These are phyloP conservation scores for Jaapia argillacea DNA, from an alignment of 768 basidiomycete species.

Conservation along the genomic window DNA sequence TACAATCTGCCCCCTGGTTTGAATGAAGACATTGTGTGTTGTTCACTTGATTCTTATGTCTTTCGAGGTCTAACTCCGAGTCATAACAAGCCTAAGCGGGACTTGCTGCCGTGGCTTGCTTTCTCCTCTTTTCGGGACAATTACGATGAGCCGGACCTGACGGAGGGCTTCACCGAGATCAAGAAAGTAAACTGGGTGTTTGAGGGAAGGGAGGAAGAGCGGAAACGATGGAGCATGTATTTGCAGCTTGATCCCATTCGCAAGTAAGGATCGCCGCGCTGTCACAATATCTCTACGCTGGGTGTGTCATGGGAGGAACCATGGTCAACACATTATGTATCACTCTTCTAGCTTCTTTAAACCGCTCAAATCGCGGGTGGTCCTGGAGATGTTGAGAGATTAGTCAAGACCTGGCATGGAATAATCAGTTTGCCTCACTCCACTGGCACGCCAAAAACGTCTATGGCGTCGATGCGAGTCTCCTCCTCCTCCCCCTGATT, in stretches of 20 bases:
- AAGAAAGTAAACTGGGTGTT: slow-evolving; percentile 75
- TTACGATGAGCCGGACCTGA: slow-evolving; percentile 53
- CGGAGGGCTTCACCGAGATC: slow-evolving; percentile 75
- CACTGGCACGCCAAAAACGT: slow-evolving; percentile 48
- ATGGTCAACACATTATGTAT: too few species aligned
- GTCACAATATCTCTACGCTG: too few species aligned
- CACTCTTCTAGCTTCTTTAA: slow-evolving; percentile 15
- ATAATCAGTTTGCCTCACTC: slow-evolving; percentile 31
- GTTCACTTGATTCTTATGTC: neutral
- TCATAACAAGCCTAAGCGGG: slow-evolving; percentile 17
- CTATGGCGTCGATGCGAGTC: slow-evolving; percentile 59
- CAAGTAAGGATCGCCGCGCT: too few species aligned
- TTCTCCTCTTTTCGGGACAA: slow-evolving; percentile 46
- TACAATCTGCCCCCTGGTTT: slow-evolving; percentile 46
- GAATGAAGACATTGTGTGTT: too few species aligned
- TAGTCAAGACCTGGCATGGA: neutral
- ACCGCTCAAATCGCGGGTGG: slow-evolving; percentile 4
- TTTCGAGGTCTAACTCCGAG: neutral
- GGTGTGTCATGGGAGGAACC: too few species aligned
- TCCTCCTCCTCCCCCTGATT: slow-evolving; percentile 57
- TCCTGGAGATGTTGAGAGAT: neutral
- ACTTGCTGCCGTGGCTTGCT: slow-evolving; percentile 47
- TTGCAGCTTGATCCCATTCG: slow-evolving; percentile 71
- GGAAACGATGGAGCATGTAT: slow-evolving; percentile 74
- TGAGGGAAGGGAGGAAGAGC: slow-evolving; percentile 65